Evolutionary conservation across 805 yeast genomes (phyloP).

Genomic region (Schizosaccharomyces japonicus): DNA sequence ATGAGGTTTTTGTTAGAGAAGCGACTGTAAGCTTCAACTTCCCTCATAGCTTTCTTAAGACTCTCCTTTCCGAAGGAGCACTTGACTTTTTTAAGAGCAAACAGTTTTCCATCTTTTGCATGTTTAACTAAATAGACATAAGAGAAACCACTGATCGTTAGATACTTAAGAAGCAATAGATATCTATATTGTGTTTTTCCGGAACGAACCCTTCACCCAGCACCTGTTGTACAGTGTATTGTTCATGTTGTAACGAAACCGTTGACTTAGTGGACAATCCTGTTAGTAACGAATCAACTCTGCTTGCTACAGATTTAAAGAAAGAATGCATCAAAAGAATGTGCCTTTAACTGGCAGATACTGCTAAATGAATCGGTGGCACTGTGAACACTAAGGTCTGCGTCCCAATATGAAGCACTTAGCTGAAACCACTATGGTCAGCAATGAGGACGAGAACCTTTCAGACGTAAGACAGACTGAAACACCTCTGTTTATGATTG

Average conservation of each 20-base stretch:
- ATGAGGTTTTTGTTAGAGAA: slow-evolving; percentile 48
- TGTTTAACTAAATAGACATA: slow-evolving; percentile 57
- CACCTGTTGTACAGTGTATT: neutral
- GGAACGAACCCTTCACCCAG: slow-evolving; percentile 23
- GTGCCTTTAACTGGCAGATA: too few relatives aligned
- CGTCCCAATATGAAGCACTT: too few relatives aligned
- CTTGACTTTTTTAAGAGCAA: slow-evolving; percentile 64
- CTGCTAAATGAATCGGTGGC: too few relatives aligned
- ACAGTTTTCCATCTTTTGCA: slow-evolving; percentile 22
- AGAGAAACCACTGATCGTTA: slow-evolving; percentile 30
- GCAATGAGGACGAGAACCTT: too few relatives aligned
- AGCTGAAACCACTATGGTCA: too few relatives aligned
- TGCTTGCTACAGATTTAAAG: too few relatives aligned
- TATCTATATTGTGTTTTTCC: neutral
- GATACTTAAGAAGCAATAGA: neutral
- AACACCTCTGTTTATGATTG: neutral
- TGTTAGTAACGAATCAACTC: too few relatives aligned
- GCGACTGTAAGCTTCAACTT: slow-evolving; percentile 48
- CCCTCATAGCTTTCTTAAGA: slow-evolving; percentile 36
- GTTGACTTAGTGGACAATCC: too few relatives aligned
- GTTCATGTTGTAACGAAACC: neutral
- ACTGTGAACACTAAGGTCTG: too few relatives aligned
- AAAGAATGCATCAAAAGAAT: too few relatives aligned
- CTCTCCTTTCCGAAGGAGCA: slow-evolving; percentile 63
- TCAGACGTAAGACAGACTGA: too few relatives aligned